A percentile compares a stretch with the other conserved stretches of the same genome.
These are phyloP conservation scores for Cutaneotrichosporon curvatum DNA, from an alignment of 1,284 basidiomycete genomes.

Conservation along the genomic window DNA sequence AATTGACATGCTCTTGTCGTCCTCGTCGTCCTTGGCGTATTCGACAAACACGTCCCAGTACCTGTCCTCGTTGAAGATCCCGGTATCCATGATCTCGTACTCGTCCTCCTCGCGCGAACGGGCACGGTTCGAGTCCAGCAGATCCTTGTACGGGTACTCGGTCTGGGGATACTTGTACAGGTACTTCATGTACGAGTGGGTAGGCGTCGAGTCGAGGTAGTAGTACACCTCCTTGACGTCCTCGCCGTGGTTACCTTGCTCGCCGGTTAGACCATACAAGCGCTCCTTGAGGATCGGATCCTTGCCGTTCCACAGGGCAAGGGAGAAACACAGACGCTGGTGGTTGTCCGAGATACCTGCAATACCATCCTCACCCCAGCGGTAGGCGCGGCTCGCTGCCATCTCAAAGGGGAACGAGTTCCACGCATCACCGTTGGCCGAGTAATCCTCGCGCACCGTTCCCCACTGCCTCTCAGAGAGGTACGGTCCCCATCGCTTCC, in stretches of 20 bases:
- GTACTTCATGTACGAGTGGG: constrained; percentile 99
- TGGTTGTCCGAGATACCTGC: constrained; percentile 96
- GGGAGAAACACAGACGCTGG: constrained; percentile 79
- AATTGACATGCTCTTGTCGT: constrained; percentile 78
- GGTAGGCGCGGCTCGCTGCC: constrained; percentile 85
- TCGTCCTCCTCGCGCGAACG: constrained; percentile 80
- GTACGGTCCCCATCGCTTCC: constrained; percentile 99
- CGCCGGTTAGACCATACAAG: constrained; percentile 85
- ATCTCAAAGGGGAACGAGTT: constrained; percentile 94
- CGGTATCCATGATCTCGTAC: constrained; percentile 89
- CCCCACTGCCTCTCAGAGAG: constrained; percentile 97
- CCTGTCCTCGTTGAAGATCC: constrained; percentile 81
- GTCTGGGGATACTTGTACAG: constrained; percentile 96
- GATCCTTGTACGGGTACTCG: constrained; percentile 84
- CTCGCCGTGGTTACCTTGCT: constrained; percentile 95
- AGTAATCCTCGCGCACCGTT: constrained; percentile 97
- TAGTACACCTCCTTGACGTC: constrained; percentile 98
- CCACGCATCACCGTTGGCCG: constrained; percentile 93
- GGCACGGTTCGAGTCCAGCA: constrained; percentile 75
- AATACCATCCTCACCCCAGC: constrained; percentile 98
- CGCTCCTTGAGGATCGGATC: constrained; percentile 95
- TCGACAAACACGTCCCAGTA: constrained; percentile 84
- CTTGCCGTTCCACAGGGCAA: constrained; percentile 91
- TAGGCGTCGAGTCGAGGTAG: constrained; percentile 95
- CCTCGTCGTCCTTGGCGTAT: constrained; percentile 96